A percentile compares a stretch with the other conserved stretches of the same genome.
Conservation (phyloP, 495 filamentous ascomycete species). For the Aspergillus sparsus region DNA sequence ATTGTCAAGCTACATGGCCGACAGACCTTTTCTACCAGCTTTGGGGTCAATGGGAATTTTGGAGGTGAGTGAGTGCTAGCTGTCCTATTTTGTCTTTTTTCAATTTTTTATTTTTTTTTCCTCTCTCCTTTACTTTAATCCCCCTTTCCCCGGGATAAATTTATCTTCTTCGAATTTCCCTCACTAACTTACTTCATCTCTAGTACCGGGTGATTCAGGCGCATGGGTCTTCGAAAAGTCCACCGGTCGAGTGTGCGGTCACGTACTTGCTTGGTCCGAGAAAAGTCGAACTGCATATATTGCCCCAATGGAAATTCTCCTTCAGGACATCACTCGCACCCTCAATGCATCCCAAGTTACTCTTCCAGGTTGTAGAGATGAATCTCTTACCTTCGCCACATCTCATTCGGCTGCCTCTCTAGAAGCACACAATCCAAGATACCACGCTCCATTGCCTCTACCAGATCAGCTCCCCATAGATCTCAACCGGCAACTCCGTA, state of each 20-base stretch:
- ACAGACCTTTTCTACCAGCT: conserved; percentile 76
- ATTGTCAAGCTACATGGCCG: conserved; percentile 82
- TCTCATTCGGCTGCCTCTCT: conserved; percentile 9
- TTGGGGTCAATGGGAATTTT: conserved; percentile 72
- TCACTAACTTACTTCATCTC: no score
- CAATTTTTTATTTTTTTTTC: conserved; percentile 8
- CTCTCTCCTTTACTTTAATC: conserved; percentile 6
- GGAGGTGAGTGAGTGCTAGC: conserved; percentile 52
- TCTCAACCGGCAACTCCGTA: conserved; percentile 28
- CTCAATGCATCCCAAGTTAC: conserved; percentile 52
- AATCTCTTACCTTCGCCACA: conserved; percentile 34
- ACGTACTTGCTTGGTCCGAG: conserved; percentile 83
- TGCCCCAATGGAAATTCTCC: conserved; percentile 87
- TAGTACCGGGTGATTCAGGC: conserved; percentile 85
- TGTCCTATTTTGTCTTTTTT: conserved; percentile 1
- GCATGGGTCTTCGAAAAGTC: conserved; percentile 89
- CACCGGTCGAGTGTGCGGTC: conserved; percentile 78
- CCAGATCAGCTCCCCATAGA: conserved; percentile 41
- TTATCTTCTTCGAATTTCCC: no score
- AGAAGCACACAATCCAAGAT: conserved; percentile 26
- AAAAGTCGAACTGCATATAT: conserved; percentile 80
- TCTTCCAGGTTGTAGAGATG: conserved; percentile 40
- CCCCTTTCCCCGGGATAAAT: no score
- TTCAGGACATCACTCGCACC: conserved; percentile 79
- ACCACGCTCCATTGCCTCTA: conserved; percentile 23